A percentile compares a stretch with the other conserved stretches of the same genome.
Evolutionary conservation across 805 yeast genomes (phyloP).

Genomic region (Isabelozyma pseudorhagii): DNA sequence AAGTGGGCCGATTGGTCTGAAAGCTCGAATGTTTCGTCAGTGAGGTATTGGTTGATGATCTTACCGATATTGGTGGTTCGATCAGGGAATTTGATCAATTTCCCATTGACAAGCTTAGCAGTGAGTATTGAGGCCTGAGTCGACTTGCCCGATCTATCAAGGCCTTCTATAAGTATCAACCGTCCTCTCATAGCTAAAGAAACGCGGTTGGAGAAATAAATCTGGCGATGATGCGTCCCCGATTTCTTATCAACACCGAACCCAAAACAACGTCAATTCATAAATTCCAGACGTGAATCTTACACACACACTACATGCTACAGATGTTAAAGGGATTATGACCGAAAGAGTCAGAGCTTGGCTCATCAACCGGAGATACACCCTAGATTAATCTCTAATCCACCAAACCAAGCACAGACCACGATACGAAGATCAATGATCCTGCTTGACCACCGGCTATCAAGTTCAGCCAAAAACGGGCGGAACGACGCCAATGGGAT

Average conservation of each 20-base stretch:
- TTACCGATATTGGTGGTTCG: slow-evolving; percentile 79
- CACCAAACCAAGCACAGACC: background rate
- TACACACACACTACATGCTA: background rate
- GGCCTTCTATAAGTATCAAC: slow-evolving; percentile 83
- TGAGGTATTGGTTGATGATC: slow-evolving; percentile 71
- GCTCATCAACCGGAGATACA: slow-evolving; percentile 54
- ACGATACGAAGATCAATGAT: background rate
- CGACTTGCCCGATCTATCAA: slow-evolving; percentile 92
- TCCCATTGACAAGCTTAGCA: slow-evolving; percentile 8
- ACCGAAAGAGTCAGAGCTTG: slow-evolving; percentile 45
- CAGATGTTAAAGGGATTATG: slow-evolving; percentile 45
- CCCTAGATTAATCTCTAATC: slow-evolving; percentile 20
- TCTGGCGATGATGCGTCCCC: background rate
- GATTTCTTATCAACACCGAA: too few relatives aligned
- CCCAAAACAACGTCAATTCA: background rate
- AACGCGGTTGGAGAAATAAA: background rate
- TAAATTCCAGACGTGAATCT: background rate
- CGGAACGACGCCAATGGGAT: background rate
- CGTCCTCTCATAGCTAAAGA: slow-evolving; percentile 50
- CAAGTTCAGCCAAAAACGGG: background rate
- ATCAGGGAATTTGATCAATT: slow-evolving; percentile 79
- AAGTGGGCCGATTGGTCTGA: slow-evolving; percentile 84
- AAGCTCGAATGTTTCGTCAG: slow-evolving; percentile 45
- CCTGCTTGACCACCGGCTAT: background rate
- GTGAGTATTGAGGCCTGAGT: slow-evolving; percentile 59